Evolutionary conservation across 345 rosid species (phyloP).

Genomic region (Eucalyptus microcorys): DNA sequence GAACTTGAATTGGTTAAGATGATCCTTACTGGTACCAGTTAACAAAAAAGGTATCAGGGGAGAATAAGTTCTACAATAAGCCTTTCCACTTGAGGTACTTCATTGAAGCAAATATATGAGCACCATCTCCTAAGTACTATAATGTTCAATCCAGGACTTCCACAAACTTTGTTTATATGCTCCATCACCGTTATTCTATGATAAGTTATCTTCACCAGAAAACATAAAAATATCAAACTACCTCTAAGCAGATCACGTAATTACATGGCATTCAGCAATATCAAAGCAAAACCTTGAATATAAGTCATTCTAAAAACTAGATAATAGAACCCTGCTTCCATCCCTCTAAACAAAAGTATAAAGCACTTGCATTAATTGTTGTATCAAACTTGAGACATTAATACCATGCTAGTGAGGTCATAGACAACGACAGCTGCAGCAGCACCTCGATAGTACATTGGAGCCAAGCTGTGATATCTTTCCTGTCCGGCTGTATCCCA

Average conservation of each 20-base stretch:
- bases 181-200: not conserved
- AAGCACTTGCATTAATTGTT: not conserved
- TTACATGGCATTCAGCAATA: not conserved
- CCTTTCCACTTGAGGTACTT: not conserved
- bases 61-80: not conserved
- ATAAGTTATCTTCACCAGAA: not conserved
- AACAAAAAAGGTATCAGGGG: not conserved
- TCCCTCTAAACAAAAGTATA: not conserved
- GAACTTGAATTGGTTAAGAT: not conserved
- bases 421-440: slow-evolving; percentile 79
- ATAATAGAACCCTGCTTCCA: not conserved
- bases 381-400: not conserved
- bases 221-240: not conserved
- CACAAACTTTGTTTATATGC: not conserved
- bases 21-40: not conserved
- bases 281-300: not conserved
- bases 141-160: not conserved
- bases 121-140: not conserved
- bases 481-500: slow-evolving; percentile 92
- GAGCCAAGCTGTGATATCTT: slow-evolving; percentile 78
- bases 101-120: not conserved
- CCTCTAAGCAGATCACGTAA: not conserved
- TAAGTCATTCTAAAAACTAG: not conserved
- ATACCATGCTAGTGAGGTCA: slow-evolving; percentile 68
- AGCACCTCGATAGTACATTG: slow-evolving; percentile 81